Conservation (phyloP, 73 alveolate genomes). For the Paramecium octaurelia region DNA sequence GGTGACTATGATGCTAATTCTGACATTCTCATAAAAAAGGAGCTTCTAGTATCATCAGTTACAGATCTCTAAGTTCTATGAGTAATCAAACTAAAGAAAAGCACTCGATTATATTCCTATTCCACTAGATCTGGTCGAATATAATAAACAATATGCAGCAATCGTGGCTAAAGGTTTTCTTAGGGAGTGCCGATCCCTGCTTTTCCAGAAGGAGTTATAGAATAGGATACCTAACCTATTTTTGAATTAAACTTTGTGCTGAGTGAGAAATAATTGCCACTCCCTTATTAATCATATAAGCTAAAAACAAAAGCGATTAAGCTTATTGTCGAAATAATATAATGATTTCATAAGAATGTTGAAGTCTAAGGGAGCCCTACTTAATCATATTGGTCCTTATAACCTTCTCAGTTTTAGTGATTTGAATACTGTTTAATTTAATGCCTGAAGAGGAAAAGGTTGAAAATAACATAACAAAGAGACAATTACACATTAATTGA, state of each 20-base stretch:
- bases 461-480: constrained; percentile 45
- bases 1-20: constrained; percentile 78
- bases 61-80: constrained; percentile 65
- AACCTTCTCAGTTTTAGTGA: constrained; percentile 82
- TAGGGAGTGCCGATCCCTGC: constrained; percentile 78
- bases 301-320: constrained; percentile 80
- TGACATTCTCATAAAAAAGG: constrained; percentile 70
- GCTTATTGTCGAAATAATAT: constrained; percentile 75
- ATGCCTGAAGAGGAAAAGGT: not conserved
- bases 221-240: constrained; percentile 86
- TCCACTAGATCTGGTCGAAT: constrained; percentile 84
- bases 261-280: constrained; percentile 92
- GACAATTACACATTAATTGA: constrained; percentile 91
- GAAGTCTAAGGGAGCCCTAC: constrained; percentile 94
- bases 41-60: constrained; percentile 55
- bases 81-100: constrained; percentile 84
- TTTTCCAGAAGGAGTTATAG: constrained; percentile 94
- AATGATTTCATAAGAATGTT: constrained; percentile 90
- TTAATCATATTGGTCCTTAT: constrained; percentile 96
- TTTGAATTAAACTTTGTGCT: constrained; percentile 82
- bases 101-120: constrained; percentile 93
- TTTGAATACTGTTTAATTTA: constrained; percentile 60
- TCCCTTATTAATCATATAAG: constrained; percentile 81
- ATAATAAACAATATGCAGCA: constrained; percentile 83
- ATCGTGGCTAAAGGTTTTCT: constrained; percentile 89